Percentiles rank a stretch among this genome's conserved stretches.
These are phyloP conservation scores for Chytriomyces hyalinus DNA, from an alignment of 192 early-diverging fungal species.

Conservation along the genomic window DNA sequence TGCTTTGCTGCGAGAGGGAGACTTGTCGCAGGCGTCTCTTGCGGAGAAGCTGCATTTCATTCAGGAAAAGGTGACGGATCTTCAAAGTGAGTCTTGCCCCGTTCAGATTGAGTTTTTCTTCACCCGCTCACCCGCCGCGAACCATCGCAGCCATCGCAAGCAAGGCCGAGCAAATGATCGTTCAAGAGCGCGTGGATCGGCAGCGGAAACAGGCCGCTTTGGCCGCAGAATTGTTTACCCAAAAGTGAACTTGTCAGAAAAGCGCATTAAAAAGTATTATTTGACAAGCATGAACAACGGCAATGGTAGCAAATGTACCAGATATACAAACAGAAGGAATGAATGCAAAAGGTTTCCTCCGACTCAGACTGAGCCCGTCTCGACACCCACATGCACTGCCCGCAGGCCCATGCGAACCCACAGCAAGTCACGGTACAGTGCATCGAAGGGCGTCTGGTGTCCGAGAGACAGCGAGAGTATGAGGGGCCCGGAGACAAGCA, in stretches of 20 bases:
- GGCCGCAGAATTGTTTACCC: constrained; percentile 21
- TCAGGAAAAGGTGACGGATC: constrained; percentile 57
- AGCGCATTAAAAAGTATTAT: neutral
- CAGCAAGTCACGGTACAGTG: neutral
- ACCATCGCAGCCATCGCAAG: constrained; percentile 41
- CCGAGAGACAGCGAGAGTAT: neutral
- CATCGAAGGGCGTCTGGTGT: neutral
- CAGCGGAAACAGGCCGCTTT: constrained; percentile 39
- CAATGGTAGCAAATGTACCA: neutral
- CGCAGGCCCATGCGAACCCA: neutral
- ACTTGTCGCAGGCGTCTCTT: constrained; percentile 43
- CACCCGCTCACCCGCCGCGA: neutral
- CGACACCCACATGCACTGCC: neutral
- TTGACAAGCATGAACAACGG: neutral
- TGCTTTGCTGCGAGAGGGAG: constrained; percentile 33
- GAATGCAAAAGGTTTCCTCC: neutral
- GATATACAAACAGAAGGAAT: neutral
- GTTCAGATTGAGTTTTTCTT: neutral
- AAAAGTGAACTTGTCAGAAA: constrained; percentile 12
- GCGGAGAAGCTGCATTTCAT: constrained; percentile 61
- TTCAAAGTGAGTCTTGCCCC: constrained; percentile 47
- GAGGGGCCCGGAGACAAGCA: neutral
- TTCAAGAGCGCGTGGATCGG: constrained; percentile 41
- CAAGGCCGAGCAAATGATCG: constrained; percentile 49
- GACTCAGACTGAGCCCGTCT: neutral